Conservation (phyloP, 257 asterid genomes). For the Solanum bulbocastanum region DNA sequence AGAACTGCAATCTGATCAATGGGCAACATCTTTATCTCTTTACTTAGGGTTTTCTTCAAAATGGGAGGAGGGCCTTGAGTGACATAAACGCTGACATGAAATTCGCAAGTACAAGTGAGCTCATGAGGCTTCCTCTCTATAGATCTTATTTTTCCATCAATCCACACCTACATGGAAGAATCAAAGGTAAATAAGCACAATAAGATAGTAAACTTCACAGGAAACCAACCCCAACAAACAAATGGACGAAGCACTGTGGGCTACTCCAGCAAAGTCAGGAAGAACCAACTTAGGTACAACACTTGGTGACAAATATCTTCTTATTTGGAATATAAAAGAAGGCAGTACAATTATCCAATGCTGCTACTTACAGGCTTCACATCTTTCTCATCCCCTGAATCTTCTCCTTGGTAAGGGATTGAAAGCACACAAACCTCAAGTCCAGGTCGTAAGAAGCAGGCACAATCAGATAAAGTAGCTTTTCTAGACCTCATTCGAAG, state of each 20-base stretch:
- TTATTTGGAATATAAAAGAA: background rate
- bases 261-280: background rate
- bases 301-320: background rate
- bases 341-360: background rate
- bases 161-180: conserved; percentile 45
- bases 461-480: conserved; percentile 59
- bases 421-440: conserved; percentile 60
- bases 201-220: background rate
- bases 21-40: conserved; percentile 31
- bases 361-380: conserved; percentile 39
- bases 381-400: conserved; percentile 24
- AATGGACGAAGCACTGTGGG: background rate
- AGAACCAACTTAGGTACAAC: background rate
- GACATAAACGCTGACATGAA: conserved; percentile 55
- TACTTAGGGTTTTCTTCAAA: conserved; percentile 38
- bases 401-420: conserved; percentile 16
- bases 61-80: conserved; percentile 57
- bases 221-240: background rate
- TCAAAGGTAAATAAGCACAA: background rate
- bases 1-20: conserved; percentile 50
- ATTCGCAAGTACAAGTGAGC: conserved; percentile 43
- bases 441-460: conserved; percentile 72
- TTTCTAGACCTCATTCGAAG: conserved; percentile 78
- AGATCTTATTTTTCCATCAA: conserved; percentile 78
- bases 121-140: conserved; percentile 76